phyloP scores from a whole-genome alignment of 208 protist genomes.

The Acanthamoeba sp. region DNA sequence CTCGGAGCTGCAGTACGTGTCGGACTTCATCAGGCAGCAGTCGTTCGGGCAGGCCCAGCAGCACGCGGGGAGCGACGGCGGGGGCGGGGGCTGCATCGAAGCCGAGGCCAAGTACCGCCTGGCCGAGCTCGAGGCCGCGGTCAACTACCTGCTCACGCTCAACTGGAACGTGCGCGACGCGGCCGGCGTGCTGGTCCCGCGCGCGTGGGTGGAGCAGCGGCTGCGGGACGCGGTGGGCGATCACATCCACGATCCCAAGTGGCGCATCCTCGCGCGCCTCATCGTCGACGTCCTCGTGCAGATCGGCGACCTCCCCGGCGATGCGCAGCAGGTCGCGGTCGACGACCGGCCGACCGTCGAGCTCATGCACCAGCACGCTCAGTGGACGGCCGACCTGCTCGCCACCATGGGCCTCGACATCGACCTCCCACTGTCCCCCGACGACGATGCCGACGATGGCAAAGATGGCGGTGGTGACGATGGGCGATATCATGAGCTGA shows the following conservation, averaged over 20 bases:
- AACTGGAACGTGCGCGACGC: conserved; percentile 20
- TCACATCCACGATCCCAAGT: conserved; percentile 33
- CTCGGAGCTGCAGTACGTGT: conserved; percentile 64
- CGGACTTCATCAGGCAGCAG: conserved; percentile 47
- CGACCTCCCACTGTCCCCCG: not conserved
- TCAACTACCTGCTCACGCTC: conserved; percentile 62
- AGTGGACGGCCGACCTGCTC: conserved; percentile 27
- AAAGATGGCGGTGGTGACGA: not conserved
- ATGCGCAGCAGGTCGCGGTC: not conserved
- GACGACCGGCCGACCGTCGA: conserved; percentile 53
- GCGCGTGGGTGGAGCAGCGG: not conserved
- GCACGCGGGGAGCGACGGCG: not conserved
- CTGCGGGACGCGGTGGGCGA: conserved; percentile 29
- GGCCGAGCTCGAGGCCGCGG: conserved; percentile 49
- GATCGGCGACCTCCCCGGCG: not conserved
- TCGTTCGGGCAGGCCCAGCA: not conserved
- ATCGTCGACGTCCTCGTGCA: conserved; percentile 27
- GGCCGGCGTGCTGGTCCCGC: conserved; percentile 16
- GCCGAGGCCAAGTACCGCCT: conserved; percentile 71
- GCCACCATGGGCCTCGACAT: conserved; percentile 16
- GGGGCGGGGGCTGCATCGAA: not conserved
- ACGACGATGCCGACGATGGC: not conserved
- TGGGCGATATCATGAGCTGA: not conserved
- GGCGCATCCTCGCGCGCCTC: conserved; percentile 15
- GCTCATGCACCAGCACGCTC: conserved; percentile 48